A percentile compares a stretch with the other conserved stretches of the same genome.
These are phyloP conservation scores for Starmerella khaoyaiensis DNA, from an alignment of 805 yeast genomes.

Conservation along the genomic window DNA sequence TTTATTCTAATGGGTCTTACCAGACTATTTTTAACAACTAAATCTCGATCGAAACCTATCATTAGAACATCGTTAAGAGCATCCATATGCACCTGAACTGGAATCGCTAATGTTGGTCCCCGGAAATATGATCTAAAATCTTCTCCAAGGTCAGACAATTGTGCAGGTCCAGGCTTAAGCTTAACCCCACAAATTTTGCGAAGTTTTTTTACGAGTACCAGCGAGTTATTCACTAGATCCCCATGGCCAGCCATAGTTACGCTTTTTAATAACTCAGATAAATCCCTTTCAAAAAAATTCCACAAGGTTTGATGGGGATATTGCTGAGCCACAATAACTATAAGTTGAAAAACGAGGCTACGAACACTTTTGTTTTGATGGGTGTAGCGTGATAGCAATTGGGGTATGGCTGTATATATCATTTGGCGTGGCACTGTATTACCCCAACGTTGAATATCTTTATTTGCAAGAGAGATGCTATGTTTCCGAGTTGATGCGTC, in stretches of 20 bases:
- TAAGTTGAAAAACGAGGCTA: constrained; percentile 42
- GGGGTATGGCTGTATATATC: constrained; percentile 77
- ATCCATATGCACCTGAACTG: constrained; percentile 20
- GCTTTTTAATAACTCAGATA: constrained; percentile 47
- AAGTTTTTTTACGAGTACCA: constrained; percentile 6
- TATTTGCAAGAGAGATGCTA: constrained; percentile 8
- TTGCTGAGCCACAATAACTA: constrained; percentile 41
- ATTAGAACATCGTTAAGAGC: constrained; percentile 26
- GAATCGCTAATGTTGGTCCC: constrained; percentile 19
- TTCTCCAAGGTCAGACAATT: constrained; percentile 10
- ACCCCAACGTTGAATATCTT: constrained; percentile 15
- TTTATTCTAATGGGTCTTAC: constrained; percentile 75
- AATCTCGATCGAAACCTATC: constrained; percentile 53
- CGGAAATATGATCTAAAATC: constrained; percentile 8
- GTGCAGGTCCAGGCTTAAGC: constrained; percentile 2
- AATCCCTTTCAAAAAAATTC: too few species aligned
- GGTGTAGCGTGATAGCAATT: constrained; percentile 63
- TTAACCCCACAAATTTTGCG: constrained; percentile 7
- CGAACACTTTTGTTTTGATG: constrained; percentile 49
- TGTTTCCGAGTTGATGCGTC: constrained; percentile 7
- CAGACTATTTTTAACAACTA: constrained; percentile 62
- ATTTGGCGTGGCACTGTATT: constrained; percentile 5
- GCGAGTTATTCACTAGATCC: constrained; percentile 1
- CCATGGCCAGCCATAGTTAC: neutral
- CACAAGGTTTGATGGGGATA: constrained; percentile 83